A percentile compares a stretch with the other conserved stretches of the same genome.
These are phyloP conservation scores for Medicago ruthenica DNA, from an alignment of 306 rosid species.

Conservation along the genomic window DNA sequence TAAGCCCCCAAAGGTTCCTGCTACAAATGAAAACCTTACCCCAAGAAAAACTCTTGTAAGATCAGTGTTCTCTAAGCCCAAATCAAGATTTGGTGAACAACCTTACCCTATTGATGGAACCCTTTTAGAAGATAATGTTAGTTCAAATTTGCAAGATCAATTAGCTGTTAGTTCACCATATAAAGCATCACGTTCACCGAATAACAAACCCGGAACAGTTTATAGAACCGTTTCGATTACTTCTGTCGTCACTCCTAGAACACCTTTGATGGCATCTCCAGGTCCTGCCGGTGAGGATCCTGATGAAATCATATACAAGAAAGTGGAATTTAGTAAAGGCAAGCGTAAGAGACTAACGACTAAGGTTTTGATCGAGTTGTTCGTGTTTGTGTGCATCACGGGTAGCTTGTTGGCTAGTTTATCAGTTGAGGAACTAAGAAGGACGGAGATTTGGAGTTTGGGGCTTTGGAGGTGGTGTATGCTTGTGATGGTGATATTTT, in stretches of 20 bases:
- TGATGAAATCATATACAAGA: slow-evolving; percentile 69
- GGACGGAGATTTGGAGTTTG: slow-evolving; percentile 55
- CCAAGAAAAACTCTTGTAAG: slow-evolving; percentile 56
- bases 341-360: slow-evolving; percentile 55
- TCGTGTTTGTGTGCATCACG: slow-evolving; percentile 53
- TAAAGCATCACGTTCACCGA: slow-evolving; percentile 69
- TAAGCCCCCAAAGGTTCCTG: not conserved
- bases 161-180: slow-evolving; percentile 47
- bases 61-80: slow-evolving; percentile 71
- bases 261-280: slow-evolving; percentile 52
- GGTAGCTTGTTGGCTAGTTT: slow-evolving; percentile 64
- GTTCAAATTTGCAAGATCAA: too few relatives aligned
- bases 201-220: slow-evolving; percentile 42
- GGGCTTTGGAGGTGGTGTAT: slow-evolving; percentile 89
- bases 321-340: slow-evolving; percentile 59
- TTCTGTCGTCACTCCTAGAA: slow-evolving; percentile 53
- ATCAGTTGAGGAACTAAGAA: slow-evolving; percentile 48
- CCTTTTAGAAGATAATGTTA: slow-evolving; percentile 52
- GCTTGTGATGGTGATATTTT: slow-evolving; percentile 72
- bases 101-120: slow-evolving; percentile 50
- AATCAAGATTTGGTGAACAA: slow-evolving; percentile 86
- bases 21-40: not conserved
- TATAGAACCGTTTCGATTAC: slow-evolving; percentile 51
- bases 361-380: slow-evolving; percentile 57
- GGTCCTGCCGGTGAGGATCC: slow-evolving; percentile 59